Evolutionary conservation across 257 asterid species (phyloP), one percentile per base, ranked within the genome.

Genomic region (Jasminum sambac): DNA sequence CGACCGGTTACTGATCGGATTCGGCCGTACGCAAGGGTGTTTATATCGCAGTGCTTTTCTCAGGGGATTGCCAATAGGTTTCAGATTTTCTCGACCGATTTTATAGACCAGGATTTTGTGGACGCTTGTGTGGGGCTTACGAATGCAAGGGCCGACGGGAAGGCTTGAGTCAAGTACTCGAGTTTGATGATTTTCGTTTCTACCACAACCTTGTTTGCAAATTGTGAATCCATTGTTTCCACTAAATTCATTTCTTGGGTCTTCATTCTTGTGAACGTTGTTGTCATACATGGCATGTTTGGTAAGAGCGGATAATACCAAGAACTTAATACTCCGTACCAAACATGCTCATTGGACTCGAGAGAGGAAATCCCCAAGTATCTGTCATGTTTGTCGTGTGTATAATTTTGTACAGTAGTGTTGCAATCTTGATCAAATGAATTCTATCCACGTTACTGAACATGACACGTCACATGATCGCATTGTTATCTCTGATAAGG

Each of bases 41-140:
- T 95, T 34, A 83, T 95, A 12, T 50, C 80, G 7, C 88, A 88
- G 72, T 70, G 92, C 70, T 59, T 79, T 23, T 67, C 75, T 16
- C 64, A 66, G 76, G 93, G 92, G 2, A 4, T 71, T 11, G 89
- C 67, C 5, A 88, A 91, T 63, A 75, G 85, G 42, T 13, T 91
- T 82, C 98, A 94, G 85, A 78, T 90, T 4, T 84, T 82, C 39
- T 90, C 99, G 0, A 91, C 97, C 5, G 96, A 90, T 75, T 94
- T 94, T 2, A 91, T 94, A 16, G 86, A 84, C 52, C 90, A 64
- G 38, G 99, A 89, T 78, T 90, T 95, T 70, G 98, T 95, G n/a
- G 95, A 89, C 82, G 96, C 96, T 0, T 95, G 98, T 76, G 85
- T 72, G 0, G 96, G 89, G 2, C 66, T 91, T 30, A 91, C 97